Evolutionary conservation across 768 basidiomycete species (phyloP), one percentile per base, ranked within the genome.

Genomic region (Cantharellus anzutake): DNA sequence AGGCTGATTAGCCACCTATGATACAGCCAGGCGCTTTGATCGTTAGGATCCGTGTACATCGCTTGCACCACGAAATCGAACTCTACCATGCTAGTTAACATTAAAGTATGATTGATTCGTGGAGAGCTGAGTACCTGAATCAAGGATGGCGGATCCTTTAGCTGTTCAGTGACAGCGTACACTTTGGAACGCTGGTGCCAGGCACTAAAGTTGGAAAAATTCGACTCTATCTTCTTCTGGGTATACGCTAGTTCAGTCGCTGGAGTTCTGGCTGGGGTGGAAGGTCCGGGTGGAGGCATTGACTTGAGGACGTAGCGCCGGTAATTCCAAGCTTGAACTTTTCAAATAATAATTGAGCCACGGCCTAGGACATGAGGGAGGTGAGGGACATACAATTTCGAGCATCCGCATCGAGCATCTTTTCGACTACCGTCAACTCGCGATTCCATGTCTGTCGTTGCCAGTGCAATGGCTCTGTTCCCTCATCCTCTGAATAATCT

Each of bases 21-120:
- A 69, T 98, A 99, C 60, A 99, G 80, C 96, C 96, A 99, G 0
- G 88, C 90, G 62, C 89, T 91, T 69, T 98, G 94, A 69, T 98
- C 94, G 51, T 82, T 80, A 2, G 96, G 96, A 66, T 97, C 93
- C 0, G 93, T 96, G 71, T 92, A 99, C 73, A 98, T 80, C 1
- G 94, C 96, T 66, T 94, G 91, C 65, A 82, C 78, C 11, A 97
- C 83, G 4, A 98, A 75, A 44, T 92, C 89, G 67, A 94, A 91
- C 68, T 99, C 96, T 99, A 67, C 4, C 3, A 0, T 14, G 57
- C 51, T 42, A 29, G 40, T 29, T 29, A 29, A 29, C 20, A 29
- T 29, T 29, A 29, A 29, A 29, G 51, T 38, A 16, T 42, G 7
- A 52, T 53, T 50, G 3, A 60, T 58, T 40, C 4, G 34, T 3